Evolutionary conservation across 495 filamentous ascomycete species (phyloP).

Genomic region (Neurospora sp.): DNA sequence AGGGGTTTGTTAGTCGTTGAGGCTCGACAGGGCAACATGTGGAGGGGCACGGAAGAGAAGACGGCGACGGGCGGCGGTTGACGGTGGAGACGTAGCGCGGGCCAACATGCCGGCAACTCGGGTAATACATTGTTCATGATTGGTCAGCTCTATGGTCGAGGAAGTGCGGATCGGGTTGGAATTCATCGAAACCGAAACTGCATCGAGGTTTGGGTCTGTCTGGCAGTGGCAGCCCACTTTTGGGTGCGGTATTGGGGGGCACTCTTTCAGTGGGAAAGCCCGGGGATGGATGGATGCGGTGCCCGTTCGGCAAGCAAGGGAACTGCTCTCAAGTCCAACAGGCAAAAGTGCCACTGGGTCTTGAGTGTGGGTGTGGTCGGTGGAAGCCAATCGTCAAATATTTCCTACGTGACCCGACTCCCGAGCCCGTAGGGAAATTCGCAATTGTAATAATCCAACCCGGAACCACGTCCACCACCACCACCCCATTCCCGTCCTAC

Average conservation of each 20-base stretch:
- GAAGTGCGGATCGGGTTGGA: slow-evolving; percentile 14
- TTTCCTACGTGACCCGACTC: slow-evolving; percentile 8
- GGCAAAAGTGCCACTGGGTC: neutral
- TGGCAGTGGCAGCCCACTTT: neutral
- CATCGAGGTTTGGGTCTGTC: neutral
- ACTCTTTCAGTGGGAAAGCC: neutral
- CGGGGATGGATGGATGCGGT: neutral
- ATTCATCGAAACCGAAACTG: slow-evolving; percentile 5
- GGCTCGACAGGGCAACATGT: neutral
- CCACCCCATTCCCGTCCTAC: neutral
- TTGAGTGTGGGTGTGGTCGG: neutral
- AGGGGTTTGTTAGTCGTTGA: neutral
- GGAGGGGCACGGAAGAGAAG: neutral
- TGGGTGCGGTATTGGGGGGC: neutral
- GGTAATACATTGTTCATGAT: slow-evolving; percentile 20
- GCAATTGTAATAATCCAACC: neutral
- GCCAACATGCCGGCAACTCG: slow-evolving; percentile 22
- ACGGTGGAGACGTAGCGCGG: slow-evolving; percentile 2
- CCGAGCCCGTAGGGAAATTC: neutral
- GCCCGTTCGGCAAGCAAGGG: neutral
- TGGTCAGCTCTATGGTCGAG: slow-evolving; percentile 6
- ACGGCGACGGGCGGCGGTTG: neutral
- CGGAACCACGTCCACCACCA: neutral
- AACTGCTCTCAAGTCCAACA: neutral
- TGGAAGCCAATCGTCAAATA: slow-evolving; percentile 11